Evolutionary conservation across 2,329 filamentous ascomycete genomes (phyloP).

Genomic region (Nemania sp.): DNA sequence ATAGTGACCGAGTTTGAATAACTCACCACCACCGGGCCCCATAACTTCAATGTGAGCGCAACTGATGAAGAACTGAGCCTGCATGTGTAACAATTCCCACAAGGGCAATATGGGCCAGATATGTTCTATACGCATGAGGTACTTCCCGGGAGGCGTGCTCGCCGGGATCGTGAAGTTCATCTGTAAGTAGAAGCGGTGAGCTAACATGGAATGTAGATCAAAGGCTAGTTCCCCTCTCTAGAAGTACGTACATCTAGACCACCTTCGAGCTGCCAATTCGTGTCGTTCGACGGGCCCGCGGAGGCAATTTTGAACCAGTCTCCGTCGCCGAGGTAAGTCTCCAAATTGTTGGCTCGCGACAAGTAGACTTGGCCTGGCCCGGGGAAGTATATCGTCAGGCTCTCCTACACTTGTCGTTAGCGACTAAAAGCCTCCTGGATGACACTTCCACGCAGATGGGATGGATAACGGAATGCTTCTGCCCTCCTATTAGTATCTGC

Average conservation of each 20-base stretch:
- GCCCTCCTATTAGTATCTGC: neutral
- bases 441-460: neutral
- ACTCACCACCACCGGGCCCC: neutral
- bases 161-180: neutral
- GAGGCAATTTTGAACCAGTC: neutral
- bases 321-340: neutral
- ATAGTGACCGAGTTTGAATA: neutral
- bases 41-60: neutral
- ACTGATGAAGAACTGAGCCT: neutral
- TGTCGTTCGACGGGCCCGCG: neutral
- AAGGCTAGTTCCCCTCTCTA: neutral
- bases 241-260: neutral
- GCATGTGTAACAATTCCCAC: no score
- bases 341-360: neutral
- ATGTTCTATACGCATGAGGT: neutral
- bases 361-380: neutral
- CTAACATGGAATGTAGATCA: neutral
- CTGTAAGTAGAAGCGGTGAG: neutral
- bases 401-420: neutral
- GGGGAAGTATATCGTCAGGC: neutral
- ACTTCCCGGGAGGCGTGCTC: neutral
- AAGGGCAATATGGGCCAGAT: neutral
- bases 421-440: neutral
- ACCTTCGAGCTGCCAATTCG: neutral
- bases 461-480: neutral